Evolutionary conservation across 139 green algal species (phyloP).

Genomic region (Tetraselmis striata): DNA sequence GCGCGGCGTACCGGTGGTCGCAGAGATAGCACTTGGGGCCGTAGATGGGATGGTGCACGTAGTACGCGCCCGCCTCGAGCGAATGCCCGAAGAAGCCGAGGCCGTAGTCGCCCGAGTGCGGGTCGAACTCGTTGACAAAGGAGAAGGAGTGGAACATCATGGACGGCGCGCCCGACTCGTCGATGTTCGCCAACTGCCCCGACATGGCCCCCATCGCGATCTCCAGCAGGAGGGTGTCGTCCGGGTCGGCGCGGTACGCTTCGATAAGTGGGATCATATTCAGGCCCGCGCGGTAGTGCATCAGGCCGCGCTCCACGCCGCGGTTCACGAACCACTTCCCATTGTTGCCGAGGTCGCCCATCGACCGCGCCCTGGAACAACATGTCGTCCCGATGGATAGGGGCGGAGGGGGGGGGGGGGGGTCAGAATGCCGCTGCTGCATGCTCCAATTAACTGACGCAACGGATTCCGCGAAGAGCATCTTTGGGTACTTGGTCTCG

Average conservation of each 20-base stretch:
- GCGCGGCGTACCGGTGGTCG: not conserved
- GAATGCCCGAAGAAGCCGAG: conserved; percentile 12
- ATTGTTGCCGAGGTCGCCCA: conserved; percentile 7
- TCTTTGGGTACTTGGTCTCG: too few relatives aligned
- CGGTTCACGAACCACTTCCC: conserved; percentile 4
- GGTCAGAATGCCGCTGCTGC: too few relatives aligned
- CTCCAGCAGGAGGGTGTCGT: conserved; percentile 1
- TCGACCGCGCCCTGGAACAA: too few relatives aligned
- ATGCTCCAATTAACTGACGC: too few relatives aligned
- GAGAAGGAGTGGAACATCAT: conserved; percentile 12
- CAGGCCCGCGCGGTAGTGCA: conserved; percentile 10
- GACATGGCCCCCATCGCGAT: conserved; percentile 1
- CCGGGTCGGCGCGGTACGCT: conserved; percentile 1
- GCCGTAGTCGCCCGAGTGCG: conserved; percentile 6
- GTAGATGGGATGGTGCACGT: not conserved
- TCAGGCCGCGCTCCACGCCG: not conserved
- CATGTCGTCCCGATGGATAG: too few relatives aligned
- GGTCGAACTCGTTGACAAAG: conserved; percentile 4
- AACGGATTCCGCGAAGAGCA: too few relatives aligned
- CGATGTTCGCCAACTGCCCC: conserved; percentile 1
- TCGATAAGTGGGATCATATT: not conserved
- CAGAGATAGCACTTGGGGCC: not conserved
- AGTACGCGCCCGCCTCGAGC: not conserved
- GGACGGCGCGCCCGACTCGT: conserved; percentile 5
- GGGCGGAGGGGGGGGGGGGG: too few relatives aligned